Evolutionary conservation across 169 alveolate genomes (phyloP).

Genomic region (Perkinsus olseni): DNA sequence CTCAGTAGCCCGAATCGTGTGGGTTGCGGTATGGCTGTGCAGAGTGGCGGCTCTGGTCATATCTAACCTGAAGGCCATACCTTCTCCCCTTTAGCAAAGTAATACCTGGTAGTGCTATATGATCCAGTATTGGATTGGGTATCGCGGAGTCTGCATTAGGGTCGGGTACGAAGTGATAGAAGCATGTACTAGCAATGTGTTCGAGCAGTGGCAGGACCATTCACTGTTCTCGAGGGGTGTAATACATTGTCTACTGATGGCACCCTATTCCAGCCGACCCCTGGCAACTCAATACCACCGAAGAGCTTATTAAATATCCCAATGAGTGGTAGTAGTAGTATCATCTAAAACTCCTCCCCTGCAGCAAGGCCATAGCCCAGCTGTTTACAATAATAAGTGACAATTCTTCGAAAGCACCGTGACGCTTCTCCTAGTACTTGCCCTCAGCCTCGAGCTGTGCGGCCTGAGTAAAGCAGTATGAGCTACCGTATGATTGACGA

Average conservation of each 20-base stretch:
- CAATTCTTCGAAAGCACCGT: neutral
- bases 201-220: neutral
- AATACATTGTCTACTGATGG: neutral
- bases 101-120: neutral
- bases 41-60: neutral
- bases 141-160: neutral
- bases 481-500: neutral
- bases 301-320: too few relatives aligned
- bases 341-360: too few relatives aligned
- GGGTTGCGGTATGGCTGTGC: neutral
- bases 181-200: neutral
- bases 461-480: neutral
- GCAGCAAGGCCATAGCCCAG: neutral
- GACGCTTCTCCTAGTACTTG: neutral
- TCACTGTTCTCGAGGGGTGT: neutral
- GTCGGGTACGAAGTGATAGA: neutral
- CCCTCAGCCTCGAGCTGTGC: neutral
- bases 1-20: neutral
- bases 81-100: neutral
- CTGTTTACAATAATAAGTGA: neutral
- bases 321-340: neutral
- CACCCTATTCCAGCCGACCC: too few relatives aligned
- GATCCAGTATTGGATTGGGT: neutral
- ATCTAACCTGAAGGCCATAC: neutral
- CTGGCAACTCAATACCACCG: too few relatives aligned